Percentiles rank a stretch among this genome's conserved stretches.
These are phyloP conservation scores for Chaetomidium leptoderma DNA, from an alignment of 495 filamentous ascomycete species.

Conservation along the genomic window DNA sequence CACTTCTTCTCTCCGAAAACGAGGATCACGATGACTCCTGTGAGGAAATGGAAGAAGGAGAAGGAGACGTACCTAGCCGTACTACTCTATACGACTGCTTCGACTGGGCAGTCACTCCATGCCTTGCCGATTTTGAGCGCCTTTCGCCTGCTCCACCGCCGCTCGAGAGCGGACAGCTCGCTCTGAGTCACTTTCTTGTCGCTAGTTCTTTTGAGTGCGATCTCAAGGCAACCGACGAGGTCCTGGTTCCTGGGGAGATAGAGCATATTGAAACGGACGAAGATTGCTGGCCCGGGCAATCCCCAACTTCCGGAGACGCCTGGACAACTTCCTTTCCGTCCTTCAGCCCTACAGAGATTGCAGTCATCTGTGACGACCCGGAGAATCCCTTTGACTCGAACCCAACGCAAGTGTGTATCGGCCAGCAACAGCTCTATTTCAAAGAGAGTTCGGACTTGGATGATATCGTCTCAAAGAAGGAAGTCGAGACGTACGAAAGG, in stretches of 20 bases:
- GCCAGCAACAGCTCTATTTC: slow-evolving; percentile 1
- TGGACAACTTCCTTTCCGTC: slow-evolving; percentile 8
- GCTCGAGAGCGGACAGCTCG: background rate
- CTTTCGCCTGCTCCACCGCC: slow-evolving; percentile 6
- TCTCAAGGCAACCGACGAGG: slow-evolving; percentile 1
- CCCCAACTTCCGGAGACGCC: too few species aligned
- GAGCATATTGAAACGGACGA: background rate
- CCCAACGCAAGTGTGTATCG: background rate
- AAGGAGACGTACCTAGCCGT: background rate
- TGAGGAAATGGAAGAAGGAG: background rate
- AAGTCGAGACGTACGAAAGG: background rate
- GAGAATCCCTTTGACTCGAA: slow-evolving; percentile 3
- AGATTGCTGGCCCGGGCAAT: background rate
- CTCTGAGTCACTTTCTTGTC: slow-evolving; percentile 1
- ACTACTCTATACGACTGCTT: background rate
- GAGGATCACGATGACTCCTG: background rate
- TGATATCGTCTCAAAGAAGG: background rate
- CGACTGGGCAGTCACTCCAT: slow-evolving; percentile 7
- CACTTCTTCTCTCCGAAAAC: background rate
- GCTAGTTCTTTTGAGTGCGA: background rate
- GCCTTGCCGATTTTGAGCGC: background rate
- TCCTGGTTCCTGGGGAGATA: background rate
- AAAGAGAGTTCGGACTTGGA: background rate
- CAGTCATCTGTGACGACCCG: slow-evolving; percentile 6
- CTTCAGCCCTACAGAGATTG: background rate